Evolutionary conservation across 352 stramenopile genomes (phyloP).

Genomic region (Pythium periplocum): DNA sequence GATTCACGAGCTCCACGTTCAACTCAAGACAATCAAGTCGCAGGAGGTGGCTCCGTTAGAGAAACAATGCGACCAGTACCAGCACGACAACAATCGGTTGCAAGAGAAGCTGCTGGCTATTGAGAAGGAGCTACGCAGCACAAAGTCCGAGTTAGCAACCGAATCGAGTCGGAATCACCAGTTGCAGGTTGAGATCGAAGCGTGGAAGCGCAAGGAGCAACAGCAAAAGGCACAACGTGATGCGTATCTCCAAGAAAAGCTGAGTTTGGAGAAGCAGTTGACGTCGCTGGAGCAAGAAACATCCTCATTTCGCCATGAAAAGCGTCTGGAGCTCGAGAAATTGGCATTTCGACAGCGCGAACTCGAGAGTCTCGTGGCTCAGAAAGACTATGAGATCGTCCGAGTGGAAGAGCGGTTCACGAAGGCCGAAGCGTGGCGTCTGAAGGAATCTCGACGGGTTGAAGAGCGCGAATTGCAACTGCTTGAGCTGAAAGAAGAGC

Average conservation of each 20-base stretch:
- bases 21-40: too few species aligned
- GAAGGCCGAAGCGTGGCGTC: slow-evolving; percentile 40
- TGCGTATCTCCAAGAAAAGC: slow-evolving; percentile 23
- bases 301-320: slow-evolving; percentile 20
- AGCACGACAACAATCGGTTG: too few species aligned
- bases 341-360: slow-evolving; percentile 37
- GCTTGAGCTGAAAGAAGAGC: slow-evolving; percentile 39
- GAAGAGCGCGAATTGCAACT: slow-evolving; percentile 46
- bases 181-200: slow-evolving; percentile 36
- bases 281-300: slow-evolving; percentile 27
- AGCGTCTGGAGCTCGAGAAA: slow-evolving; percentile 38
- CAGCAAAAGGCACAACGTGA: slow-evolving; percentile 37
- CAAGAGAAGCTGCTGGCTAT: too few species aligned
- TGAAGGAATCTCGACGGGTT: slow-evolving; percentile 42
- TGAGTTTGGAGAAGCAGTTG: slow-evolving; percentile 29
- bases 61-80: too few species aligned
- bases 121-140: too few species aligned
- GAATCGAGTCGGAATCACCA: slow-evolving; percentile 21
- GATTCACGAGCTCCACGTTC: too few species aligned
- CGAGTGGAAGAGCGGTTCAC: slow-evolving; percentile 39
- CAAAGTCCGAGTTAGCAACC: too few species aligned
- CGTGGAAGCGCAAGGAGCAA: slow-evolving; percentile 38
- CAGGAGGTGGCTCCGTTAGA: too few species aligned
- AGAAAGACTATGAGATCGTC: slow-evolving; percentile 47
- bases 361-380: slow-evolving; percentile 36